Conservation (phyloP, 1,284 basidiomycete genomes). For the Polyporus tsugae region DNA sequence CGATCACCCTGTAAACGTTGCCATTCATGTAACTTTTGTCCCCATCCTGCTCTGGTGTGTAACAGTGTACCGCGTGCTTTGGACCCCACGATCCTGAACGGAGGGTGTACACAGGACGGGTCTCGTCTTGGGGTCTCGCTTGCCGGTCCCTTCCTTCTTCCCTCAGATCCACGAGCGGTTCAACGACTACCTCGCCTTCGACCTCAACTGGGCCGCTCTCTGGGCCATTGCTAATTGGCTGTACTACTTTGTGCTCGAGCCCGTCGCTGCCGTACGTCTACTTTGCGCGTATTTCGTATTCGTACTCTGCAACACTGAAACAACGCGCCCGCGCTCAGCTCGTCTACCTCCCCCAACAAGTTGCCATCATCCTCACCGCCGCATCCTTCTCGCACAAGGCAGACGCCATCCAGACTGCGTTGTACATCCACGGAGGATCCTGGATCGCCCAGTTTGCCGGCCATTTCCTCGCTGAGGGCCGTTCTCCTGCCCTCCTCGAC, state of each 20-base stretch:
- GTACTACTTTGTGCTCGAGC: constrained; percentile 85
- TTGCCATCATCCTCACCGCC: constrained; percentile 59
- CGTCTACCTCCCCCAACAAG: constrained; percentile 68
- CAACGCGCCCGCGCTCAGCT: constrained; percentile 48
- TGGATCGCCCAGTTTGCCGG: constrained; percentile 91
- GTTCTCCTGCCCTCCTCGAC: constrained; percentile 86
- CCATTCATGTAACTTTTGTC: constrained; percentile 85
- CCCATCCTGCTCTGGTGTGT: constrained; percentile 83
- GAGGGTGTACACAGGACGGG: constrained; percentile 58
- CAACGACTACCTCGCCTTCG: constrained; percentile 73
- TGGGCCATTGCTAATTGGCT: constrained; percentile 62
- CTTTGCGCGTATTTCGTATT: not conserved
- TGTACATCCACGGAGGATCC: constrained; percentile 60
- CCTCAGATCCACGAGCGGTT: constrained; percentile 60
- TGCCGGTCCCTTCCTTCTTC: constrained; percentile 64
- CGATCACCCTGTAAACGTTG: constrained; percentile 78
- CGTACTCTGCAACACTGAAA: constrained; percentile 1
- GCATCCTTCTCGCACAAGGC: constrained; percentile 62
- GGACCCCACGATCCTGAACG: not conserved
- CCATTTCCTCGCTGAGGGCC: constrained; percentile 83
- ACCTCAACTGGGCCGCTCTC: constrained; percentile 70
- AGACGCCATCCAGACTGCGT: constrained; percentile 56
- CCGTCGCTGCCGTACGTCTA: constrained; percentile 78
- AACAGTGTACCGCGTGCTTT: not conserved
- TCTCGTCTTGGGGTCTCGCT: constrained; percentile 60